phyloP scores from a whole-genome alignment of 1,284 basidiomycete species.

The Ceratorhiza oryzae-sativae region DNA sequence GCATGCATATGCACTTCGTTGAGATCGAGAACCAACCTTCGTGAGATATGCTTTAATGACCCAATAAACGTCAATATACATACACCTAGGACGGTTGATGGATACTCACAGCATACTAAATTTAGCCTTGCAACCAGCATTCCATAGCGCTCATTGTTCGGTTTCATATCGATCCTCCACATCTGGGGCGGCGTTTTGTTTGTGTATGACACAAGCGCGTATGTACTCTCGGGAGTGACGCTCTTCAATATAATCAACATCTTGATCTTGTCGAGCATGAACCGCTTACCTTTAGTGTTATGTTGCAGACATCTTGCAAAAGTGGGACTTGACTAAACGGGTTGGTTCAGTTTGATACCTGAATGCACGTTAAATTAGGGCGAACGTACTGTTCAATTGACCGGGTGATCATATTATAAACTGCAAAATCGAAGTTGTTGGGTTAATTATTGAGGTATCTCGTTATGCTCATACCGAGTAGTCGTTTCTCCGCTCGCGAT shows the following conservation, averaged over 20 bases:
- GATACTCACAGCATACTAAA: conserved; percentile 35
- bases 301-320: conserved; percentile 75
- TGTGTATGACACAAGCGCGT: conserved; percentile 75
- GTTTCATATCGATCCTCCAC: conserved; percentile 74
- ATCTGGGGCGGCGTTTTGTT: conserved; percentile 78
- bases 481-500: conserved; percentile 75
- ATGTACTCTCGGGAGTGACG: conserved; percentile 55
- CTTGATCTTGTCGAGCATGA: neutral
- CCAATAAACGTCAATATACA: neutral
- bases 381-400: no score
- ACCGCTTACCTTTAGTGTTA: conserved; percentile 57
- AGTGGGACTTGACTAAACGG: conserved; percentile 80
- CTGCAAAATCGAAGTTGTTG: no score
- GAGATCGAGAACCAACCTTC: neutral
- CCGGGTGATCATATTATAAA: no score
- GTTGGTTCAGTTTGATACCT: no score
- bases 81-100: neutral
- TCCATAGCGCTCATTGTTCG: conserved; percentile 46
- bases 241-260: conserved; percentile 49
- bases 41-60: conserved; percentile 25
- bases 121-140: neutral
- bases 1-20: neutral
- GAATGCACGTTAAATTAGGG: no score
- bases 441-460: no score
- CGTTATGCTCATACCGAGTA: conserved; percentile 64